Conservation (phyloP, 345 rosid species). For the Arabidopsis thaliana region DNA sequence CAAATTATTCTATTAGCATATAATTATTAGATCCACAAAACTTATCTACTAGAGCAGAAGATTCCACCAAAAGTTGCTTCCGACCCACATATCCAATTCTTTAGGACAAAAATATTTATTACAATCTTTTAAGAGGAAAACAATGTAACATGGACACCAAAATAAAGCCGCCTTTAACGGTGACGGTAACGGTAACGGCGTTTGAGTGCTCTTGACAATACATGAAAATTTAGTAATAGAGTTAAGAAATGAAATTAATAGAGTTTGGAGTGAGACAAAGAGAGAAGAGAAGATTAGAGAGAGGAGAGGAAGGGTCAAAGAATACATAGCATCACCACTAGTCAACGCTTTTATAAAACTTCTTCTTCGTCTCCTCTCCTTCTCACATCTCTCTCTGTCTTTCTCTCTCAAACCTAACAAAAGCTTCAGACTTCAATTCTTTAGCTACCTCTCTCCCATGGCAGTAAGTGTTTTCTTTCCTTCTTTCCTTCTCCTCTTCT, state of each 20-base stretch:
- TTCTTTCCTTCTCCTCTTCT: neutral
- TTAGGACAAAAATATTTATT: neutral
- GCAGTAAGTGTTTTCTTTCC: conserved; percentile 57
- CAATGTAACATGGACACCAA: conserved; percentile 6
- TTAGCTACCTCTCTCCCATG: conserved; percentile 47
- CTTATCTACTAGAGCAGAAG: too few species aligned
- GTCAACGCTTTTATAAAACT: conserved; percentile 68
- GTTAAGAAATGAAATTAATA: too few species aligned
- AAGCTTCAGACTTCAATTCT: conserved; percentile 17
- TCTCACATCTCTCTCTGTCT: conserved; percentile 34
- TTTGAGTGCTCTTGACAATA: conserved; percentile 37
- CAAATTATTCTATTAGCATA: too few species aligned
- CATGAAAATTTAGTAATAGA: neutral
- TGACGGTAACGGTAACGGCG: conserved; percentile 49
- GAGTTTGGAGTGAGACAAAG: neutral
- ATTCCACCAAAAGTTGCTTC: too few species aligned
- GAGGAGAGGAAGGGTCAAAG: conserved; percentile 53
- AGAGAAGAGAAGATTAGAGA: conserved; percentile 26
- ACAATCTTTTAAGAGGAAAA: conserved; percentile 3
- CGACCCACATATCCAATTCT: neutral
- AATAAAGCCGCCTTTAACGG: conserved; percentile 8
- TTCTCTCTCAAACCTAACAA: neutral
- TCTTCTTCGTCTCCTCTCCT: conserved; percentile 36
- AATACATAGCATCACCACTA: conserved; percentile 47
- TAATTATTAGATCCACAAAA: too few species aligned